phyloP scores from a whole-genome alignment of 768 basidiomycete species.

The Termitomyces sp. region DNA sequence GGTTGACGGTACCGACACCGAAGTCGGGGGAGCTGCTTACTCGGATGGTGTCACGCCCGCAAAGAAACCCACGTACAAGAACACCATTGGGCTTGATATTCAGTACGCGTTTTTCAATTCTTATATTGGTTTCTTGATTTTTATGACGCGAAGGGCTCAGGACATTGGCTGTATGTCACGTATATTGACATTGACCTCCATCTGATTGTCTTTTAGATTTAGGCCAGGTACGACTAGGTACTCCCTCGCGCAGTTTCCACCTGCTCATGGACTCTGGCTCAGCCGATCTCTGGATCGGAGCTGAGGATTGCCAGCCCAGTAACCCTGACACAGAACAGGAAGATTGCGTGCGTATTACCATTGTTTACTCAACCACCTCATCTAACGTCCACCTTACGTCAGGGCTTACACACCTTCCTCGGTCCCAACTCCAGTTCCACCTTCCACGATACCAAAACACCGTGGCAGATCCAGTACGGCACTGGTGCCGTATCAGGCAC shows the following conservation, averaged over 20 bases:
- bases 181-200: neutral
- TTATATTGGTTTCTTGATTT: neutral
- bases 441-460: conserved; percentile 40
- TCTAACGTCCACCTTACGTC: neutral
- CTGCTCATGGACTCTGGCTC: conserved; percentile 60
- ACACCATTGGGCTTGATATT: conserved; percentile 51
- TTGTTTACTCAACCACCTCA: neutral
- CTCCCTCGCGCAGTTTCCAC: conserved; percentile 39
- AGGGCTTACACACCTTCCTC: conserved; percentile 42
- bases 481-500: conserved; percentile 55
- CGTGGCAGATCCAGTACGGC: conserved; percentile 47
- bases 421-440: conserved; percentile 51
- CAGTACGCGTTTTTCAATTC: conserved; percentile 31
- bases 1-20: conserved; percentile 3
- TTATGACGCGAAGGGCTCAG: conserved; percentile 26
- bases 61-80: conserved; percentile 11
- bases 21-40: conserved; percentile 19
- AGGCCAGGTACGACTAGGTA: conserved; percentile 31
- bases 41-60: conserved; percentile 13
- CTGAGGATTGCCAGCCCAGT: conserved; percentile 35
- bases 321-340: conserved; percentile 12
- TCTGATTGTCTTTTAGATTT: conserved; percentile 19
- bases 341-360: conserved; percentile 10
- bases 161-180: conserved; percentile 42
- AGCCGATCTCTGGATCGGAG: conserved; percentile 54